A percentile compares a stretch with the other conserved stretches of the same genome.
These are phyloP conservation scores for Brachypodium distachyon DNA, from an alignment of 202 grass and related monocot species.

Conservation along the genomic window DNA sequence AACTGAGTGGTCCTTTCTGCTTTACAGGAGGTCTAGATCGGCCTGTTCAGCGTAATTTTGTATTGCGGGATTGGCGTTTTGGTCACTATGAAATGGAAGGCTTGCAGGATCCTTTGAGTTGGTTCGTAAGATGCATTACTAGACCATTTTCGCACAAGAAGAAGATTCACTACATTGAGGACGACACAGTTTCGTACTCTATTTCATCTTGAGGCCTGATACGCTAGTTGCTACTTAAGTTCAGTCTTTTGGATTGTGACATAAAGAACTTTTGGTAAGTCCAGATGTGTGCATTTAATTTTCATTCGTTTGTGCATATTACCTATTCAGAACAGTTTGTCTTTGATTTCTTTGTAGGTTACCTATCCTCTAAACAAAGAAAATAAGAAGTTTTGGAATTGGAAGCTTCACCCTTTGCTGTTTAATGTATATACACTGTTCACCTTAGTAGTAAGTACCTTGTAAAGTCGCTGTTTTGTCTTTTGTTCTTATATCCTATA, in stretches of 20 bases:
- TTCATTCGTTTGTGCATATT: neutral
- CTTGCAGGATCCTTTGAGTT: slow-evolving; percentile 70
- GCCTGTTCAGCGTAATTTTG: slow-evolving; percentile 62
- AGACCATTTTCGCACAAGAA: slow-evolving; percentile 42
- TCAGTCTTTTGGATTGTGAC: slow-evolving; percentile 1
- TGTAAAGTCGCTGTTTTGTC: neutral
- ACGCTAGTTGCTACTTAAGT: slow-evolving; percentile 2
- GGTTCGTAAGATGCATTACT: slow-evolving; percentile 42
- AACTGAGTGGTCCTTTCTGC: neutral
- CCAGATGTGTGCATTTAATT: neutral
- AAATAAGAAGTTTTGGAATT: slow-evolving; percentile 9
- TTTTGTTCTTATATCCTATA: neutral
- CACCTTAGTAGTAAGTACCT: slow-evolving; percentile 26
- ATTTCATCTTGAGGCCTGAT: slow-evolving; percentile 21
- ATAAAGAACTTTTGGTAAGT: slow-evolving; percentile 27
- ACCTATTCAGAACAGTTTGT: neutral
- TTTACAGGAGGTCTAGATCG: slow-evolving; percentile 67
- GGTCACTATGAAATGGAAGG: slow-evolving; percentile 95
- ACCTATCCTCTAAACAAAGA: slow-evolving; percentile 1
- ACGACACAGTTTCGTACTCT: slow-evolving; percentile 40
- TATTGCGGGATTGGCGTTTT: slow-evolving; percentile 76
- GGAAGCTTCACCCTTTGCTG: neutral
- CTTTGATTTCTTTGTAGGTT: slow-evolving; percentile 19
- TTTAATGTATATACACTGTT: neutral
- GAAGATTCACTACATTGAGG: slow-evolving; percentile 43